Evolutionary conservation across 768 basidiomycete genomes (phyloP).

Genomic region (Boletus eberwhitei): DNA sequence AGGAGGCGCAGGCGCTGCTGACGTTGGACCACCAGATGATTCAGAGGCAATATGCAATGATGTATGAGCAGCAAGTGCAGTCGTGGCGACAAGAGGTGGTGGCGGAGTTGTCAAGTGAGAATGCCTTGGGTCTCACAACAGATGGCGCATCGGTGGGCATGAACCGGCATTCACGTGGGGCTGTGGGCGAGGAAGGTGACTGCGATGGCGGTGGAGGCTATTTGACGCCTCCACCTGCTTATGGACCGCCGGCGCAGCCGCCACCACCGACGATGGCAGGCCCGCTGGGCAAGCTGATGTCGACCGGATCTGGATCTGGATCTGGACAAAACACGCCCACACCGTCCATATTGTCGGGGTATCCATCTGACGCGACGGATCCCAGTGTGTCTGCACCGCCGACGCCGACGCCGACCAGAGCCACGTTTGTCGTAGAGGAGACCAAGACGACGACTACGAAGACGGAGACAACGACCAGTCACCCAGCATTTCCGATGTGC

Average conservation of each 20-base stretch:
- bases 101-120: background rate
- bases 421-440: constrained; percentile 7
- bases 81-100: background rate
- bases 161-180: background rate
- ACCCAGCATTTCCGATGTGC: background rate
- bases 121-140: constrained; percentile 8
- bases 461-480: background rate
- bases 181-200: background rate
- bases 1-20: constrained; percentile 19
- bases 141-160: background rate
- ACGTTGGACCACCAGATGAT: constrained; percentile 18
- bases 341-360: background rate
- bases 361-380: background rate
- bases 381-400: background rate
- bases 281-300: background rate
- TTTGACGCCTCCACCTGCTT: constrained; percentile 5
- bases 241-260: background rate
- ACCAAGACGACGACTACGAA: background rate
- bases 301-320: background rate
- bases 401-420: constrained; percentile 12
- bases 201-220: background rate
- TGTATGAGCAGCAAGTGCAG: constrained; percentile 4
- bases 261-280: background rate
- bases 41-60: constrained; percentile 10
- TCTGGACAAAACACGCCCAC: background rate